phyloP scores from a whole-genome alignment of 2,329 filamentous ascomycete genomes.

The Phoma sp. region DNA sequence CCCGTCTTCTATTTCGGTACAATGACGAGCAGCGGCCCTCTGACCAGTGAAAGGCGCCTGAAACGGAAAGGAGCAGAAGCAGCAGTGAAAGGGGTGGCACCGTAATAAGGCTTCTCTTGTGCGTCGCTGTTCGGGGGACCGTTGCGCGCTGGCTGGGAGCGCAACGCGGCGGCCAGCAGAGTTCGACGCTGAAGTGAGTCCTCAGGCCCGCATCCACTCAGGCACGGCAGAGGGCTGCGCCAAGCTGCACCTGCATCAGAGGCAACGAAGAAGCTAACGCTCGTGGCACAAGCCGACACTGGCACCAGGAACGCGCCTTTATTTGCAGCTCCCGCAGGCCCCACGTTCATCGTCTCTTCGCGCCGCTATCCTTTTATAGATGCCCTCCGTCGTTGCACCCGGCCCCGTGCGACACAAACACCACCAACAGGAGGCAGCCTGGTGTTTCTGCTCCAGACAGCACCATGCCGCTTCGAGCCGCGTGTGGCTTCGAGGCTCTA shows the following conservation, averaged over 20 bases:
- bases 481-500: constrained; percentile 10
- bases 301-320: not conserved
- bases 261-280: not conserved
- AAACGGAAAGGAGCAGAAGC: not conserved
- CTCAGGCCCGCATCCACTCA: not conserved
- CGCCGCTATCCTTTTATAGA: constrained; percentile 6
- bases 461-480: constrained; percentile 12
- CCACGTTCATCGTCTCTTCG: constrained; percentile 1
- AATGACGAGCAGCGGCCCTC: constrained; percentile 11
- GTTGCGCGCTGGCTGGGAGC: not conserved
- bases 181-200: not conserved
- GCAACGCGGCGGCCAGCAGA: not conserved
- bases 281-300: not conserved
- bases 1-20: constrained; percentile 15
- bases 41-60: constrained; percentile 4
- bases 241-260: constrained; percentile 3
- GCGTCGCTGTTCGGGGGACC: not conserved
- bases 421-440: constrained; percentile 1
- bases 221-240: constrained; percentile 1
- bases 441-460: constrained; percentile 2
- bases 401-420: constrained; percentile 1
- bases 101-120: not conserved
- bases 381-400: constrained; percentile 3
- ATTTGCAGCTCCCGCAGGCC: constrained; percentile 6
- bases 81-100: too few species aligned